Conservation (phyloP, 129 eudicot species). For the Smallanthus sonchifolius region DNA sequence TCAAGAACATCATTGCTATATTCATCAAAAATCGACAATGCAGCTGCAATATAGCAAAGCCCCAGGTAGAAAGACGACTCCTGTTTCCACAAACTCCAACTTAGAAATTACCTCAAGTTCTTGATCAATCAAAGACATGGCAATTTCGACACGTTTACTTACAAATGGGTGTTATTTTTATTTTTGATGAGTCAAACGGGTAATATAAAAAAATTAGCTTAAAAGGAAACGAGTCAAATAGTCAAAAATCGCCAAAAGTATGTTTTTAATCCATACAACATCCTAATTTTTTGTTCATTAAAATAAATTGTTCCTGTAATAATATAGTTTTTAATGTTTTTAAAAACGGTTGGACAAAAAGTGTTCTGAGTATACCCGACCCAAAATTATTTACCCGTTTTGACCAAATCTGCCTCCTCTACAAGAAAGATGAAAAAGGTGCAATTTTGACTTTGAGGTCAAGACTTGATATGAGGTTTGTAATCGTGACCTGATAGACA, state of each 20-base stretch:
- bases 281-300: neutral
- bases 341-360: neutral
- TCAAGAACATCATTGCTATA: constrained; percentile 87
- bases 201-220: too few relatives aligned
- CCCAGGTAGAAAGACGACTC: constrained; percentile 83
- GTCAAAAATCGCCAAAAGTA: neutral
- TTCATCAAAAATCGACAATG: constrained; percentile 80
- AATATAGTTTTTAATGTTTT: neutral
- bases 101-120: constrained; percentile 13
- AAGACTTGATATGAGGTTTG: neutral
- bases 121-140: constrained; percentile 3
- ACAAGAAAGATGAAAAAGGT: neutral
- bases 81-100: constrained; percentile 38
- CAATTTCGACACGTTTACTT: neutral
- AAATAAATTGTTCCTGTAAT: neutral
- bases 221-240: neutral
- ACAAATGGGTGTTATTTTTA: neutral
- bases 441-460: constrained; percentile 8
- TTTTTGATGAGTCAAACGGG: neutral
- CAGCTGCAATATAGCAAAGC: constrained; percentile 65
- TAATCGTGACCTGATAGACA: constrained; percentile 56
- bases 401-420: neutral
- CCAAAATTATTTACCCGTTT: neutral
- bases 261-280: neutral
- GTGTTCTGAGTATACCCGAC: neutral